Evolutionary conservation across 148 eudicot species (phyloP).

Genomic region (Vaccinium myrtillus): DNA sequence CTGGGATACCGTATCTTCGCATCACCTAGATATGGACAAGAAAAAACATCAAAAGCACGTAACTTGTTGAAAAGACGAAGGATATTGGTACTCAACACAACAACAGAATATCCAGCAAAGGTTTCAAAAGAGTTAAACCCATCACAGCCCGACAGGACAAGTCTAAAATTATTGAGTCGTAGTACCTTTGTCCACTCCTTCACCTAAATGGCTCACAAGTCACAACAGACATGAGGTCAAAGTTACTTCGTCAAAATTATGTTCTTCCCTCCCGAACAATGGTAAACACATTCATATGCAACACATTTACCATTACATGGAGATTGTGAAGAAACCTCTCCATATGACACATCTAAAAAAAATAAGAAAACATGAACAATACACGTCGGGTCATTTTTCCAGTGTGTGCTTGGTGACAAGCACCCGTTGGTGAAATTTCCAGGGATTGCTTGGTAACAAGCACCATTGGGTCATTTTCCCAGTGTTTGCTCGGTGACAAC

Average conservation of each 20-base stretch:
- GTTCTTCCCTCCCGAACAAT: not conserved
- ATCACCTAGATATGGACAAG: constrained; percentile 53
- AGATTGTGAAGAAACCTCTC: not conserved
- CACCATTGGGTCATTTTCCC: too few species aligned
- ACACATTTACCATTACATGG: not conserved
- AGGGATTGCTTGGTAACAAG: too few species aligned
- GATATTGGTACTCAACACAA: not conserved
- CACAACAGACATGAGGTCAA: not conserved
- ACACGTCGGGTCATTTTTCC: not conserved
- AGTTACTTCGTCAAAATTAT: not conserved
- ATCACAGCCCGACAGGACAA: not conserved
- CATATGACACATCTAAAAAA: not conserved
- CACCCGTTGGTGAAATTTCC: too few species aligned
- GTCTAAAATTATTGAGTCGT: not conserved
- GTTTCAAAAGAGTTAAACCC: not conserved
- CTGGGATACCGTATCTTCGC: constrained; percentile 94
- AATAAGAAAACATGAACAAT: not conserved
- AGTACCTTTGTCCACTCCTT: not conserved
- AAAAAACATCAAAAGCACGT: not conserved
- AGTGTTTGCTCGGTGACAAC: not conserved
- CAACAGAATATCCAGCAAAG: not conserved
- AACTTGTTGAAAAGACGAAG: not conserved
- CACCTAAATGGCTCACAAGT: not conserved
- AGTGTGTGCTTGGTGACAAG: too few species aligned
- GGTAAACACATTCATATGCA: not conserved